These are phyloP conservation scores for Marasmius fiardii DNA, from an alignment of 1,284 basidiomycete genomes.

Conservation along the genomic window DNA sequence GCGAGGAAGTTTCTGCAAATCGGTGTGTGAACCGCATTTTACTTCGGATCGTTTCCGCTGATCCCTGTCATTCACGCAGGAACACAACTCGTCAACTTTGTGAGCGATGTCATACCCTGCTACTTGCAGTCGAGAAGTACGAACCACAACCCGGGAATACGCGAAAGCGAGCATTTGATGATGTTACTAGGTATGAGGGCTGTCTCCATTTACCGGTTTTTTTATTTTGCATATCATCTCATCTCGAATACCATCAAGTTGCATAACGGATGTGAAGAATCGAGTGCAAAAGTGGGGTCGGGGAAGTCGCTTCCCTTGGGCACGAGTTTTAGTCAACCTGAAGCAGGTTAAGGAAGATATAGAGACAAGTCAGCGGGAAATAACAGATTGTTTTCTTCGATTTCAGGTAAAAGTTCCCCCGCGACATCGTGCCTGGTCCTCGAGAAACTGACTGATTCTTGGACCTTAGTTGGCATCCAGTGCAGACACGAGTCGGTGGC, in stretches of 20 bases:
- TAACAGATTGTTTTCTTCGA: conserved; percentile 6
- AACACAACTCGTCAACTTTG: conserved; percentile 34
- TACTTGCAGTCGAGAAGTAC: conserved; percentile 24
- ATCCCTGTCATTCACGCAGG: conserved; percentile 26
- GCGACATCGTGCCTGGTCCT: conserved; percentile 1
- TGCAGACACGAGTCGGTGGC: conserved; percentile 43
- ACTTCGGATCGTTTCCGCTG: conserved; percentile 3
- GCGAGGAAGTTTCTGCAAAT: conserved; percentile 42
- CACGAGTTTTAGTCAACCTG: not conserved
- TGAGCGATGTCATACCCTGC: conserved; percentile 36
- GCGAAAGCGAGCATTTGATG: not conserved
- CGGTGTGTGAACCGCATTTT: conserved; percentile 26
- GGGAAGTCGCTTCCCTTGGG: not conserved
- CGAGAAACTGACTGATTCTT: not conserved
- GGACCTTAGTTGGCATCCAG: conserved; percentile 35
- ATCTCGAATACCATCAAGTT: too few species aligned
- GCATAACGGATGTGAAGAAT: not conserved
- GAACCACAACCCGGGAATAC: not conserved
- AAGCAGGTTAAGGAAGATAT: not conserved
- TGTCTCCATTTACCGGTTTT: too few species aligned
- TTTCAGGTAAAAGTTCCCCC: conserved; percentile 15
- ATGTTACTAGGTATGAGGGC: not conserved
- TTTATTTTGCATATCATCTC: too few species aligned
- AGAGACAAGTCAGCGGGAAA: not conserved
- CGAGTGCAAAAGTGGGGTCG: not conserved